Evolutionary conservation across 2,329 filamentous ascomycete genomes (phyloP).

Genomic region (Hypoxylon sp.): DNA sequence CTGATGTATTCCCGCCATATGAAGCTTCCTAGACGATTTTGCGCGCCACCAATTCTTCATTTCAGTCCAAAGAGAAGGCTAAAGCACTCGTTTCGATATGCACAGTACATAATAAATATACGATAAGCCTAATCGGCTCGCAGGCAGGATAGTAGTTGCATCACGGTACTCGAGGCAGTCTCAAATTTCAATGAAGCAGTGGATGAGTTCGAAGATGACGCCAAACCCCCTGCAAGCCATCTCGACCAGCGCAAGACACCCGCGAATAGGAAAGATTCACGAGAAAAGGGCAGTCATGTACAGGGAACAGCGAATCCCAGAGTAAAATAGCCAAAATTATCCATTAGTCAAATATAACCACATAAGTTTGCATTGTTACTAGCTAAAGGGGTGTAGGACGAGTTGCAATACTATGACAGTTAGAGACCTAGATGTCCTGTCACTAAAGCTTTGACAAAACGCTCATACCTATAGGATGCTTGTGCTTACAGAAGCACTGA

Average conservation of each 20-base stretch:
- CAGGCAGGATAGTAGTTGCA: slow-evolving; percentile 85
- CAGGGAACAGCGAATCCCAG: not conserved
- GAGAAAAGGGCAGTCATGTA: not conserved
- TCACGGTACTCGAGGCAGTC: slow-evolving; percentile 63
- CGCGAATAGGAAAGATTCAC: not conserved
- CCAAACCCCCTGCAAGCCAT: no score
- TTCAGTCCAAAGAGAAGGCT: slow-evolving; percentile 79
- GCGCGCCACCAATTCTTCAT: slow-evolving; percentile 66
- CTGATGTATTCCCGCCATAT: slow-evolving; percentile 60
- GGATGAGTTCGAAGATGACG: no score
- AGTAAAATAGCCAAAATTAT: not conserved
- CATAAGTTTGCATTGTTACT: not conserved
- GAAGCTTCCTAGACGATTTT: slow-evolving; percentile 68
- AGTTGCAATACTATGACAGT: not conserved
- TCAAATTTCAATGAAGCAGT: no score
- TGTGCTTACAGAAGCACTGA: not conserved
- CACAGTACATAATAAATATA: slow-evolving; percentile 78
- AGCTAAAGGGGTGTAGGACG: not conserved
- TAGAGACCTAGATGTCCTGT: not conserved
- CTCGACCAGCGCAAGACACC: not conserved
- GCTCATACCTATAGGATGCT: not conserved
- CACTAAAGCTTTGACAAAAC: not conserved
- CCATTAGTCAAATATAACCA: not conserved
- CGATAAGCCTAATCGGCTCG: slow-evolving; percentile 85
- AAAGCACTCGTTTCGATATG: slow-evolving; percentile 80